Evolutionary conservation across 2,329 filamentous ascomycete species (phyloP).

Genomic region (Colletotrichum abscissum): DNA sequence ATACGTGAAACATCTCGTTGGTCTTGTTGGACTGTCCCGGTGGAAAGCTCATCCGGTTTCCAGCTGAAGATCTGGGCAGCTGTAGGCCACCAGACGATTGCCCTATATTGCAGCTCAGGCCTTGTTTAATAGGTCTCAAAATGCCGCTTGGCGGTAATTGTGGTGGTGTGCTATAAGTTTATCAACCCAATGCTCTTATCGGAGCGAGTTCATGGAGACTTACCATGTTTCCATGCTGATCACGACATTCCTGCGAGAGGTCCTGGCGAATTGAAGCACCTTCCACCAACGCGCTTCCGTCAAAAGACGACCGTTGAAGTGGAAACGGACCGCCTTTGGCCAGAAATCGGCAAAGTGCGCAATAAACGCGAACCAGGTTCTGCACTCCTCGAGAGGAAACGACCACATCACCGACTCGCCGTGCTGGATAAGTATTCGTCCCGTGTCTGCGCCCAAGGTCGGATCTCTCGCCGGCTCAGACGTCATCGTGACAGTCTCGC

Average conservation of each 20-base stretch:
- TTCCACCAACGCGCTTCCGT: constrained; percentile 44
- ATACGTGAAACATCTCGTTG: constrained; percentile 32
- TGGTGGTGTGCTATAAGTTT: constrained; percentile 4
- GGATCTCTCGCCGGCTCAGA: constrained; percentile 43
- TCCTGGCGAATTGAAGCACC: constrained; percentile 41
- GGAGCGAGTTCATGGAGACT: background rate
- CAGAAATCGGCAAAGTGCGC: constrained; percentile 56
- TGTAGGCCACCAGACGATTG: background rate
- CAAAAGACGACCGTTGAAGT: constrained; percentile 44
- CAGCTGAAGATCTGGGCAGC: background rate
- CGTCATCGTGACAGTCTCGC: constrained; percentile 44
- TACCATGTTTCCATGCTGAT: constrained; percentile 33
- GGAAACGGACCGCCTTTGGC: constrained; percentile 52
- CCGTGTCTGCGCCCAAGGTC: constrained; percentile 25
- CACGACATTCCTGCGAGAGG: constrained; percentile 39
- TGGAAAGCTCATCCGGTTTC: constrained; percentile 20
- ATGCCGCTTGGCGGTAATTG: constrained; percentile 30
- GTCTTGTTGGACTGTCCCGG: constrained; percentile 2
- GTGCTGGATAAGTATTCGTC: constrained; percentile 48
- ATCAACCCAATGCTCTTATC: background rate
- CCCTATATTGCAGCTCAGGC: background rate
- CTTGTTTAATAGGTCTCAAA: constrained; percentile 8
- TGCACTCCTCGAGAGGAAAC: constrained; percentile 51
- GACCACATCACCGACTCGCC: constrained; percentile 51
- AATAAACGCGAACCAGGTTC: constrained; percentile 56